A percentile compares a stretch with the other conserved stretches of the same genome.
Evolutionary conservation across 345 rosid genomes (phyloP).

Genomic region (Draba incana): DNA sequence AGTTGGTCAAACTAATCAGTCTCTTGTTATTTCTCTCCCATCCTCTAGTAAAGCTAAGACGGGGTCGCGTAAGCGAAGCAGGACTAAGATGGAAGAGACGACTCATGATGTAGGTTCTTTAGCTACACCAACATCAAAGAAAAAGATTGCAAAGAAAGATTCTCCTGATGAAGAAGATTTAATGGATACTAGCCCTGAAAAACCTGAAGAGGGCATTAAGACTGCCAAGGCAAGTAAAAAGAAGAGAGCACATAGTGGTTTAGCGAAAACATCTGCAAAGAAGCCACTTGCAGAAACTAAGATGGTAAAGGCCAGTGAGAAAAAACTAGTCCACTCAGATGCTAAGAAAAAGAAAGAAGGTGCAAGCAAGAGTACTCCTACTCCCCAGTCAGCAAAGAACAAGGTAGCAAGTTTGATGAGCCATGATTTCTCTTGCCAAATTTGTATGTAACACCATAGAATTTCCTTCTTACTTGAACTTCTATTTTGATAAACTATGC

Average conservation of each 20-base stretch:
- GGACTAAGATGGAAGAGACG: constrained; percentile 41
- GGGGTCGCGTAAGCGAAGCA: constrained; percentile 43
- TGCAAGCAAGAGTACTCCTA: constrained; percentile 33
- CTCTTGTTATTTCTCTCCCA: constrained; percentile 36
- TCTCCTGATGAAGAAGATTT: constrained; percentile 39
- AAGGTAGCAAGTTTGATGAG: constrained; percentile 46
- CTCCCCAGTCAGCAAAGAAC: constrained; percentile 37
- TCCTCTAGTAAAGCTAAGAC: constrained; percentile 24
- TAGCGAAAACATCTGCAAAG: constrained; percentile 34
- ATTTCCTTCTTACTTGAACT: constrained; percentile 13
- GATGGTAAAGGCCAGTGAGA: constrained; percentile 28
- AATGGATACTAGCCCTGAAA: constrained; percentile 34
- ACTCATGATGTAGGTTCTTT: constrained; percentile 41
- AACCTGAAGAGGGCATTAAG: constrained; percentile 37
- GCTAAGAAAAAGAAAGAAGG: constrained; percentile 29
- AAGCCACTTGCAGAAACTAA: constrained; percentile 36
- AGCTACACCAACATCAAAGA: constrained; percentile 27
- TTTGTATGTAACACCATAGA: background rate
- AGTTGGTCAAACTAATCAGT: constrained; percentile 41
- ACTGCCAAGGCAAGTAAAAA: constrained; percentile 40
- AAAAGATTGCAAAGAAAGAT: constrained; percentile 33
- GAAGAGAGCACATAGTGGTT: constrained; percentile 19
- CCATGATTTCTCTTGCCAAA: constrained; percentile 16
- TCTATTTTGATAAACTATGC: constrained; percentile 25
- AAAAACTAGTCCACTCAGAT: constrained; percentile 22